Evolutionary conservation across 2,329 filamentous ascomycete species (phyloP).

Genomic region (Escovopsis sp.): DNA sequence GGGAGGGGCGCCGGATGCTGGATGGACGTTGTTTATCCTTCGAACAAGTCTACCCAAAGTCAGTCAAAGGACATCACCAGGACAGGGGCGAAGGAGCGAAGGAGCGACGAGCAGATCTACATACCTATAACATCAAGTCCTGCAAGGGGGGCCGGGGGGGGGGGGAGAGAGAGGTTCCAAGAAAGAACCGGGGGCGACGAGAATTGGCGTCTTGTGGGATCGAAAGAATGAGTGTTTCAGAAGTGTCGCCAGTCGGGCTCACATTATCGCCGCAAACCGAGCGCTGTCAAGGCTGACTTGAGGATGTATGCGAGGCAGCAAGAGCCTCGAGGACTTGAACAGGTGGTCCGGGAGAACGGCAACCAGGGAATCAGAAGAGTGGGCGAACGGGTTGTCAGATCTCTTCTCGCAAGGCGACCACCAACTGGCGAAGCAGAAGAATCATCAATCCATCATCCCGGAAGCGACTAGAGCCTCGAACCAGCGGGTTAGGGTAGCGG

Average conservation of each 20-base stretch:
- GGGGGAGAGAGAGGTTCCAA: too few species aligned
- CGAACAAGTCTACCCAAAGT: constrained; percentile 1
- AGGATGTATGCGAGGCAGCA: background rate
- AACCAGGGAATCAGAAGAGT: background rate
- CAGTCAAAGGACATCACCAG: too few species aligned
- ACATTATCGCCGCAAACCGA: constrained; percentile 24
- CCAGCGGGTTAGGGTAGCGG: constrained; percentile 13
- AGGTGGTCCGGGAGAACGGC: too few species aligned
- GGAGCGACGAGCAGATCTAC: background rate
- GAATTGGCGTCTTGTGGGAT: constrained; percentile 13
- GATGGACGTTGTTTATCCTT: background rate
- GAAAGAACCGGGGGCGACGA: constrained; percentile 7
- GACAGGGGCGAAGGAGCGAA: too few species aligned
- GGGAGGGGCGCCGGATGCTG: constrained; percentile 2
- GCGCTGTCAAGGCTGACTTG: constrained; percentile 5
- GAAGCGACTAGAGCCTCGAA: constrained; percentile 3
- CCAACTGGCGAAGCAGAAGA: constrained; percentile 10
- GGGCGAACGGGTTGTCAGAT: constrained; percentile 1
- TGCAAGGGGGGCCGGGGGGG: background rate
- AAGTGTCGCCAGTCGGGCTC: constrained; percentile 18
- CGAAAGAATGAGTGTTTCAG: constrained; percentile 13
- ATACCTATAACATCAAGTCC: constrained; percentile 1
- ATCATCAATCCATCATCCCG: constrained; percentile 6
- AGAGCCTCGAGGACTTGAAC: background rate
- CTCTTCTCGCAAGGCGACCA: constrained; percentile 9